Conservation (phyloP, 768 basidiomycete species). For the Thelephora aurantiotincta region DNA sequence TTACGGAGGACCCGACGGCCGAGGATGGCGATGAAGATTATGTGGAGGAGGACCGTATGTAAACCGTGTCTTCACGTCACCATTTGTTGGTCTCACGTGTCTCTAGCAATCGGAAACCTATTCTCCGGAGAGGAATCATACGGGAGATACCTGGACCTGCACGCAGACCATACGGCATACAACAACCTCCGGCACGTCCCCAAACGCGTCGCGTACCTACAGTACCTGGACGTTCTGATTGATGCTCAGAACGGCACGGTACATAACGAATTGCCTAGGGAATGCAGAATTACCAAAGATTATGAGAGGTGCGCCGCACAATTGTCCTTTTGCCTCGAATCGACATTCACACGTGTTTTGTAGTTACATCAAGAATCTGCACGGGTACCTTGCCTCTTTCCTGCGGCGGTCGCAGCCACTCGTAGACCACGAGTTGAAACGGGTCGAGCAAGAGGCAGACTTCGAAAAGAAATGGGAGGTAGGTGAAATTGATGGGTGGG, state of each 20-base stretch:
- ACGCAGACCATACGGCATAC: slow-evolving; percentile 77
- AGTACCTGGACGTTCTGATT: slow-evolving; percentile 83
- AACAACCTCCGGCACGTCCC: slow-evolving; percentile 80
- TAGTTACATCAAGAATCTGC: slow-evolving; percentile 76
- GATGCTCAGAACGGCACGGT: slow-evolving; percentile 43
- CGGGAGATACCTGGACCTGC: slow-evolving; percentile 90
- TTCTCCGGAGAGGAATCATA: slow-evolving; percentile 96
- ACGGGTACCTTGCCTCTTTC: slow-evolving; percentile 79
- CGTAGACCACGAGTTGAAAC: slow-evolving; percentile 55
- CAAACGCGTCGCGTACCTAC: slow-evolving; percentile 79
- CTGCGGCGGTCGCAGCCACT: slow-evolving; percentile 75
- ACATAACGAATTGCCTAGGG: slow-evolving; percentile 57
- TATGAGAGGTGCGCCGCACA: slow-evolving; percentile 55
- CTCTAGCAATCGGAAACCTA: slow-evolving; percentile 57
- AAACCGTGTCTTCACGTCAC: neutral
- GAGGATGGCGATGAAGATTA: slow-evolving; percentile 57
- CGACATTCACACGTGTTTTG: slow-evolving; percentile 1
- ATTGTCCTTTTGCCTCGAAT: slow-evolving; percentile 3
- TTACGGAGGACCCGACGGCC: slow-evolving; percentile 65
- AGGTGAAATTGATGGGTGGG: slow-evolving; percentile 68
- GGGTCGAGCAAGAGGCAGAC: slow-evolving; percentile 46
- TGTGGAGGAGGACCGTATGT: slow-evolving; percentile 82
- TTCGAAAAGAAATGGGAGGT: slow-evolving; percentile 76
- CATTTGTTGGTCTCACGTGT: slow-evolving; percentile 5
- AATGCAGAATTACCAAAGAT: slow-evolving; percentile 55